Conservation (phyloP, 768 basidiomycete species). For the Omphalotus guepiniiformis region DNA sequence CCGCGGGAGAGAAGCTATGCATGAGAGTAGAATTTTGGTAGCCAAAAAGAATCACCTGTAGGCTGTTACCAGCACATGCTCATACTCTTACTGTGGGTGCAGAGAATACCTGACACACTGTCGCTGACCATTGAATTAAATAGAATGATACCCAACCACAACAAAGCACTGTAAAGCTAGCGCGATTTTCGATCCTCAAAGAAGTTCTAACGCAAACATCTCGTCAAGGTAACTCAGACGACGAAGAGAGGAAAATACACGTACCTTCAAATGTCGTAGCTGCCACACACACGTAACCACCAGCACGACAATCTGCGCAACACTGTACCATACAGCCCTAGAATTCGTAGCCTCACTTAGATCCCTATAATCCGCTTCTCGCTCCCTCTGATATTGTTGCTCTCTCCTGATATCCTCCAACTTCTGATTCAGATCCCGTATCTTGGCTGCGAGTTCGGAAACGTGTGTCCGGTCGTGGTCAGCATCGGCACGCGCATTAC, state of each 20-base stretch:
- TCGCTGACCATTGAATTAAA: no score
- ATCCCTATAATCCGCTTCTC: constrained; percentile 86
- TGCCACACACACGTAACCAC: constrained; percentile 91
- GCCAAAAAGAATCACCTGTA: no score
- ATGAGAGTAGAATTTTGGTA: no score
- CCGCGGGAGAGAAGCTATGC: no score
- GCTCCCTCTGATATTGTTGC: constrained; percentile 96
- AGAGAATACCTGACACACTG: no score
- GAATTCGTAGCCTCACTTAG: constrained; percentile 88
- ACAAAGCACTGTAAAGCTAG: no score
- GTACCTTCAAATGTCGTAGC: constrained; percentile 82
- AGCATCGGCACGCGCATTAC: constrained; percentile 79
- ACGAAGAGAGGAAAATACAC: constrained; percentile 19
- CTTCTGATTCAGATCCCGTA: constrained; percentile 91
- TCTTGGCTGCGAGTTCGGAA: constrained; percentile 72
- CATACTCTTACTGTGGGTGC: no score
- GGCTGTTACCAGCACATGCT: no score
- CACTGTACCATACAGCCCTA: constrained; percentile 92
- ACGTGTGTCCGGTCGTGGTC: constrained; percentile 87
- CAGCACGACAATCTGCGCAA: constrained; percentile 82
- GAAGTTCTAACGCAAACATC: constrained; percentile 54
- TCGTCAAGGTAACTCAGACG: not conserved
- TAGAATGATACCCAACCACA: no score
- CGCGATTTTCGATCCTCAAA: constrained; percentile 84
- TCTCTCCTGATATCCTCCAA: constrained; percentile 90